Evolutionary conservation across 1,284 basidiomycete species (phyloP).

Genomic region (Malassezia globosa): DNA sequence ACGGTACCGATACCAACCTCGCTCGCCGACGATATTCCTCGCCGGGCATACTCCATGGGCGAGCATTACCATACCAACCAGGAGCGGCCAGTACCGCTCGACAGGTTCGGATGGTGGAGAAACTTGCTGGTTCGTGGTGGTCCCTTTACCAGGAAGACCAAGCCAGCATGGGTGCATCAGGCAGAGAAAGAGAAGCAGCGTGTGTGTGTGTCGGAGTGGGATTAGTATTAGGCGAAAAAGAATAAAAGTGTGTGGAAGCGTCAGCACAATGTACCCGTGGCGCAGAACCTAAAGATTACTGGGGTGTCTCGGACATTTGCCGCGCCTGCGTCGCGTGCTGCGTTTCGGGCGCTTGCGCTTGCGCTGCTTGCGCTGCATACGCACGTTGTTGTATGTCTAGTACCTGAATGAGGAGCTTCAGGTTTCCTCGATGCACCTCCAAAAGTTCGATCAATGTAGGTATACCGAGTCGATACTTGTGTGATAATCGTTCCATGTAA

Average conservation of each 20-base stretch:
- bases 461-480: conserved; percentile 4
- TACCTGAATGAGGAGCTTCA: conserved; percentile 4
- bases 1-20: background rate
- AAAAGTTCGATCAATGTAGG: conserved; percentile 7
- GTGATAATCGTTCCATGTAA: conserved; percentile 4
- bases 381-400: conserved; percentile 10
- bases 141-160: too few species aligned
- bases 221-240: too few species aligned
- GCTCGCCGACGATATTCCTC: conserved; percentile 8
- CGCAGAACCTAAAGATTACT: too few species aligned
- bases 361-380: too few species aligned
- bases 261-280: too few species aligned
- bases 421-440: conserved; percentile 5
- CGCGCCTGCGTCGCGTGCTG: too few species aligned
- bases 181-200: too few species aligned
- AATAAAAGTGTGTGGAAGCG: too few species aligned
- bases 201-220: too few species aligned
- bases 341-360: too few species aligned
- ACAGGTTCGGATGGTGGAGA: conserved; percentile 13
- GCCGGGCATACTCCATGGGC: conserved; percentile 3
- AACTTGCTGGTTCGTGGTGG: conserved; percentile 8
- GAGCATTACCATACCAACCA: background rate
- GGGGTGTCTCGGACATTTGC: too few species aligned
- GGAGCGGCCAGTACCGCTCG: conserved; percentile 1
- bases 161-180: too few species aligned